A percentile compares a stretch with the other conserved stretches of the same genome.
phyloP scores from a whole-genome alignment of 306 rosid genomes.

The Vicia faba region DNA sequence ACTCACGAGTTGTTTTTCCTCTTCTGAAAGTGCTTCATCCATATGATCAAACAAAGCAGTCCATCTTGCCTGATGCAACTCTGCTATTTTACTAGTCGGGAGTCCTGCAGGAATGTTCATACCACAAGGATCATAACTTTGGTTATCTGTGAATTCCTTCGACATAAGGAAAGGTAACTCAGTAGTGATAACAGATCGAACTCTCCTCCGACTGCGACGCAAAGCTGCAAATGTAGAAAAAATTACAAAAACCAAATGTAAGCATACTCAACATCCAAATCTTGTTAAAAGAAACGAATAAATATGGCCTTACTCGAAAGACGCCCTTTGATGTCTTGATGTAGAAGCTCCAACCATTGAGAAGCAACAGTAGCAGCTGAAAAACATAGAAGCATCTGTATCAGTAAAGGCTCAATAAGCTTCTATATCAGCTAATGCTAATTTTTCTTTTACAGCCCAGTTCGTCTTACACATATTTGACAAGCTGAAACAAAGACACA shows the following conservation, averaged over 20 bases:
- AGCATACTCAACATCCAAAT: conserved; percentile 28
- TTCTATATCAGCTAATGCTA: conserved; percentile 7
- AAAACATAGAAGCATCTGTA: conserved; percentile 38
- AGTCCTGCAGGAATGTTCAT: conserved; percentile 37
- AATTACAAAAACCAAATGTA: conserved; percentile 16
- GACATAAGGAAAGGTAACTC: conserved; percentile 78
- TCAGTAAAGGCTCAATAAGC: conserved; percentile 35
- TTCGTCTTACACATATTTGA: conserved; percentile 13
- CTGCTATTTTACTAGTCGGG: conserved; percentile 52
- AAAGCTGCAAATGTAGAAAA: conserved; percentile 60
- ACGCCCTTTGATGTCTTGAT: conserved; percentile 87
- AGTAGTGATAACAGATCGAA: conserved; percentile 69
- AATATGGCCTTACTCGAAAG: conserved; percentile 64
- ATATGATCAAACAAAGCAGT: conserved; percentile 71
- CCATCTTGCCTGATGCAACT: conserved; percentile 87
- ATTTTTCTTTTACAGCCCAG: conserved; percentile 3
- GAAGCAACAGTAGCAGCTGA: conserved; percentile 98
- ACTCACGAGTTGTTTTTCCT: conserved; percentile 94
- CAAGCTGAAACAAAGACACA: conserved; percentile 19
- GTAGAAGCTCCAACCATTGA: conserved; percentile 89
- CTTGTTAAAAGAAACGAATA: conserved; percentile 10
- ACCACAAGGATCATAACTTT: conserved; percentile 50
- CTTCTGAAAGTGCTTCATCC: conserved; percentile 87
- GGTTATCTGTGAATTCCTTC: conserved; percentile 69
- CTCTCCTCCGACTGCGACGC: conserved; percentile 83